Conservation (phyloP, 345 rosid genomes). For the Ceriops decandra region DNA sequence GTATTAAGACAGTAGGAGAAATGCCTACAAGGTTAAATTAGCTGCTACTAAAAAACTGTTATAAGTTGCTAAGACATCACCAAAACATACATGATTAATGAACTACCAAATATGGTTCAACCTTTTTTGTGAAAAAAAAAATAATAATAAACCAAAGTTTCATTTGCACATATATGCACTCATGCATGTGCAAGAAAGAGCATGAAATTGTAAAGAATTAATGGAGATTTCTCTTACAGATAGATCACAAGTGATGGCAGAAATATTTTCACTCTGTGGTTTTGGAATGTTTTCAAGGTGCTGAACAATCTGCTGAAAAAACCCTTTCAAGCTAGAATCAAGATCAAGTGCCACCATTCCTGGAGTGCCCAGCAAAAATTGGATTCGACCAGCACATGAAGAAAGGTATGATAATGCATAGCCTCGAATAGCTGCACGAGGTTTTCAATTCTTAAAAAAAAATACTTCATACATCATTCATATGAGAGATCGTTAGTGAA, state of each 20-base stretch:
- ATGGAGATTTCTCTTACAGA: slow-evolving; percentile 70
- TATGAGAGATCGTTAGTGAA: background rate
- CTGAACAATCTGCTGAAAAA: slow-evolving; percentile 77
- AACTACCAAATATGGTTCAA: too few relatives aligned
- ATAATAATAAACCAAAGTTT: too few relatives aligned
- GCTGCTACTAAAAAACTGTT: too few relatives aligned
- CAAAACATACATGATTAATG: too few relatives aligned
- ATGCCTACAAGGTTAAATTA: too few relatives aligned
- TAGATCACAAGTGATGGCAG: slow-evolving; percentile 81
- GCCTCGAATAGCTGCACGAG: slow-evolving; percentile 90
- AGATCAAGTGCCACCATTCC: slow-evolving; percentile 99
- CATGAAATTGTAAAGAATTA: background rate
- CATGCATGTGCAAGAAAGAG: background rate
- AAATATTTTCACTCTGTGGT: slow-evolving; percentile 81
- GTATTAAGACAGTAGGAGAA: too few relatives aligned
- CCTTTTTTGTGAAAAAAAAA: too few relatives aligned
- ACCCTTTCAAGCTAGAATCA: slow-evolving; percentile 79
- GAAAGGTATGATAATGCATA: slow-evolving; percentile 98
- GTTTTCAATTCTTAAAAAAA: slow-evolving; percentile 1
- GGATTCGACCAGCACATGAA: slow-evolving; percentile 94
- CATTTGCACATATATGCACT: too few relatives aligned
- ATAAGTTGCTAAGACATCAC: too few relatives aligned
- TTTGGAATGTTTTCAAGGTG: slow-evolving; percentile 89
- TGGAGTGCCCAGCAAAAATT: slow-evolving; percentile 86
- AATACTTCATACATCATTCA: background rate